These are phyloP conservation scores for Chaetomiaceae sp. DNA, from an alignment of 2,329 filamentous ascomycete species.

Conservation along the genomic window DNA sequence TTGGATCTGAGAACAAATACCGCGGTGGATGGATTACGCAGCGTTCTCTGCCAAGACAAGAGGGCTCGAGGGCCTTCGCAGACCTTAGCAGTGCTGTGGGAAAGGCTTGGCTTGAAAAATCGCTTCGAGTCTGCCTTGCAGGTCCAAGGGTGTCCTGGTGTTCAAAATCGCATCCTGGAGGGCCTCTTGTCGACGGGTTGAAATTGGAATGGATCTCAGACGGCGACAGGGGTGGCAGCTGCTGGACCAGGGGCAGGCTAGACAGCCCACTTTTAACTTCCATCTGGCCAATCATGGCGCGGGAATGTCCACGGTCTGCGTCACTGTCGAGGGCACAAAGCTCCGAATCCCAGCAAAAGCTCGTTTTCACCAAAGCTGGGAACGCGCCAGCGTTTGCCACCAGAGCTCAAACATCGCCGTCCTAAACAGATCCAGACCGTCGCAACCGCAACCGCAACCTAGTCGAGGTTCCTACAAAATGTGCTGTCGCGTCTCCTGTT, in stretches of 20 bases:
- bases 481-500: constrained; percentile 9
- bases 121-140: no score
- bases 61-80: no score
- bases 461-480: constrained; percentile 22
- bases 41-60: no score
- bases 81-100: no score
- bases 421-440: no score
- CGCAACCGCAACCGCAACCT: no score
- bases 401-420: neutral
- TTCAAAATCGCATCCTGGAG: no score
- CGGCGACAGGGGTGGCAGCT: neutral
- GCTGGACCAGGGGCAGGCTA: neutral
- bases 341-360: constrained; percentile 7
- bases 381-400: constrained; percentile 20
- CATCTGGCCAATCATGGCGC: neutral
- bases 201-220: neutral
- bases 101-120: no score
- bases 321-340: constrained; percentile 13
- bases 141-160: no score
- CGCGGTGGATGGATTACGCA: no score
- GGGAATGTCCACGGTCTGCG: constrained; percentile 9
- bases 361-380: constrained; percentile 6
- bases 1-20: no score
- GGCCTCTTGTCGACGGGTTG: neutral
- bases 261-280: neutral